Evolutionary conservation across 2,329 filamentous ascomycete species (phyloP).

Genomic region (Cladophialophora chaetospira): DNA sequence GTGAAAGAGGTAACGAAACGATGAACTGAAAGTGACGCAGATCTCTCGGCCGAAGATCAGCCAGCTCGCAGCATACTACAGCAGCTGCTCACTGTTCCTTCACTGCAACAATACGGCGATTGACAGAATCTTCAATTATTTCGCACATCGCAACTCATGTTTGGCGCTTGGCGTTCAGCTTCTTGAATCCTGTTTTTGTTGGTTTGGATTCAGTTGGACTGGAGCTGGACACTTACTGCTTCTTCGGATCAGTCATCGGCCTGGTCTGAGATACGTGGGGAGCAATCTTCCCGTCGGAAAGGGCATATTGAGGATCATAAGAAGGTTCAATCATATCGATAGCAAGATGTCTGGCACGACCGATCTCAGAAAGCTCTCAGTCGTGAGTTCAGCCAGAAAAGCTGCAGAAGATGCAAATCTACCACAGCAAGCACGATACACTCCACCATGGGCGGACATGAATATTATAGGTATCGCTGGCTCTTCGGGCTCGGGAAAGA

Average conservation of each 20-base stretch:
- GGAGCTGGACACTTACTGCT: not conserved
- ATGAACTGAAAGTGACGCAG: too few relatives aligned
- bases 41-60: too few relatives aligned
- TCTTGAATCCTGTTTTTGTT: not conserved
- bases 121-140: not conserved
- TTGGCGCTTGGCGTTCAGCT: slow-evolving; percentile 3
- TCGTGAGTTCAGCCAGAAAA: slow-evolving; percentile 11
- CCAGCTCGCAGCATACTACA: too few relatives aligned
- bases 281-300: not conserved
- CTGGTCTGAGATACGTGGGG: not conserved
- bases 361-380: slow-evolving; percentile 11
- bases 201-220: not conserved
- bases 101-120: not conserved
- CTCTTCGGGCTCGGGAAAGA: slow-evolving; percentile 94
- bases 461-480: slow-evolving; percentile 96
- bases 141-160: not conserved
- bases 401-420: slow-evolving; percentile 8
- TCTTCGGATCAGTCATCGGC: not conserved
- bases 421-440: slow-evolving; percentile 68
- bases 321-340: not conserved
- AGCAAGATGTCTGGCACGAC: not conserved
- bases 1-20: too few relatives aligned
- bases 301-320: not conserved
- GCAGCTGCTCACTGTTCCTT: not conserved
- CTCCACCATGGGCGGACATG: slow-evolving; percentile 92